These are phyloP conservation scores for Globisporangium viniferum DNA, from an alignment of 352 stramenopile species.

Conservation along the genomic window DNA sequence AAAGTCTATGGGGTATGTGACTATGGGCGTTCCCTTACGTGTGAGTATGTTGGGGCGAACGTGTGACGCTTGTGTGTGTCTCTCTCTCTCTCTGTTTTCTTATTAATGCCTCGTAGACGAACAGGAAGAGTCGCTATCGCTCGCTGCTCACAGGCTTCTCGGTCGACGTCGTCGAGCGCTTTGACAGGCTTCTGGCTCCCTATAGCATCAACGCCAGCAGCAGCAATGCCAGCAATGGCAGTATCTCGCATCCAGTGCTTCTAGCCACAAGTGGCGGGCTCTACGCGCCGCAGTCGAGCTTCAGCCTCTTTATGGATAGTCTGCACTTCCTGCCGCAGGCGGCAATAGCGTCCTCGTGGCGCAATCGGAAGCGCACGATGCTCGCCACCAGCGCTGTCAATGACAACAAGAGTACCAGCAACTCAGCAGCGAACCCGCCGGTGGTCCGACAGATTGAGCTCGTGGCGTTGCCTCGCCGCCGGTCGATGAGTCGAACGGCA, in stretches of 20 bases:
- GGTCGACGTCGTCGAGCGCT: constrained; percentile 13
- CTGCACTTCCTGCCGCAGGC: constrained; percentile 5
- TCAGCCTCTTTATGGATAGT: constrained; percentile 8
- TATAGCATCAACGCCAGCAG: neutral
- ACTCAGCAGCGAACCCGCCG: neutral
- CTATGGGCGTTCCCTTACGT: neutral
- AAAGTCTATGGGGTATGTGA: constrained; percentile 7
- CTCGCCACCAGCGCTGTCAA: neutral
- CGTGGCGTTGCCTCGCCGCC: neutral
- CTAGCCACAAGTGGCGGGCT: neutral
- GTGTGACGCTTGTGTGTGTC: neutral
- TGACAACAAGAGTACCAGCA: neutral
- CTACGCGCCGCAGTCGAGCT: constrained; percentile 6
- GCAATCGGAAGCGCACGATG: neutral
- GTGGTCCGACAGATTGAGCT: constrained; percentile 8
- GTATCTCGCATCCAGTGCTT: neutral
- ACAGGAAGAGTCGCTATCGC: constrained; percentile 14
- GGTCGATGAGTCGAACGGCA: neutral
- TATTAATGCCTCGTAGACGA: constrained; percentile 4
- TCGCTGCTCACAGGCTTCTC: constrained; percentile 17
- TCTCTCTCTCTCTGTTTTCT: neutral
- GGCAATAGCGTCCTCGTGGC: constrained; percentile 3
- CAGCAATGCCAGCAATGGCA: neutral
- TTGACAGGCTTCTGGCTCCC: constrained; percentile 4
- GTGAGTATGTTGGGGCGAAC: neutral